Base-by-base conservation (phyloP, 192 early-diverging fungal species). In the Chytriomyces sp. region DNA sequence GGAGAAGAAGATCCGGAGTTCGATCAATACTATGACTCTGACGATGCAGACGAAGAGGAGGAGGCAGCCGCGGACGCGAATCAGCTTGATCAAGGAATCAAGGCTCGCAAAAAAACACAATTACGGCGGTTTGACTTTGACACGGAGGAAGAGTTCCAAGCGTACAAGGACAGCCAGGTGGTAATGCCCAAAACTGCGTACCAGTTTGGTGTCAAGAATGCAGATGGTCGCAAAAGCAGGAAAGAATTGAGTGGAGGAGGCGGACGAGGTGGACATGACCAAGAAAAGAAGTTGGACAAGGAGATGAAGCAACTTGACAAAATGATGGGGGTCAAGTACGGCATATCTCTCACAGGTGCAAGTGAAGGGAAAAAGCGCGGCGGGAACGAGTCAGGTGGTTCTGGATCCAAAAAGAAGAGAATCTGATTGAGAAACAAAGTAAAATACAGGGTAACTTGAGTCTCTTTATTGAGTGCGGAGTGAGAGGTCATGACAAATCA, bases 71-170 rank as follows among this genome's bases (percentile, higher is more conserved):
- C 52, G 2, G 68, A 82, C 77, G 54, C 73, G 19, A 80, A 75
- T 31, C 78, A 88, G 63, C 82, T 91, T 22, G 92, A 93, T 72
- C 79, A 88, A 64, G 91, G 91, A 10, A 91, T 88, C 0, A 80
- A 88, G 33, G 80, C 82, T 52, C 90, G 91, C 74, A 93, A 91
- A 56, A 82, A 82, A 28, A 83, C 84, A 0, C 91, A 93, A 71
- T 55, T 91, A 30, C 80, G 82, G 4, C 80, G 92, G 12, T 92
- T 85, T 74, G 90, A 93, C 75, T 93, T 93, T 82, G 92, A 93
- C 39, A 88, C 78, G 12, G 91, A 92, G 73, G 91, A 90, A 63
- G 89, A 92, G 34, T 93, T 86, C 79, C 80, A 88, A 33, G 77
- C 79, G 36, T 92, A 93, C 60, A 92, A 93, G 74, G 89, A 89